Base-by-base conservation (phyloP, 306 rosid genomes). In the Oxytropis ochrocephala region DNA sequence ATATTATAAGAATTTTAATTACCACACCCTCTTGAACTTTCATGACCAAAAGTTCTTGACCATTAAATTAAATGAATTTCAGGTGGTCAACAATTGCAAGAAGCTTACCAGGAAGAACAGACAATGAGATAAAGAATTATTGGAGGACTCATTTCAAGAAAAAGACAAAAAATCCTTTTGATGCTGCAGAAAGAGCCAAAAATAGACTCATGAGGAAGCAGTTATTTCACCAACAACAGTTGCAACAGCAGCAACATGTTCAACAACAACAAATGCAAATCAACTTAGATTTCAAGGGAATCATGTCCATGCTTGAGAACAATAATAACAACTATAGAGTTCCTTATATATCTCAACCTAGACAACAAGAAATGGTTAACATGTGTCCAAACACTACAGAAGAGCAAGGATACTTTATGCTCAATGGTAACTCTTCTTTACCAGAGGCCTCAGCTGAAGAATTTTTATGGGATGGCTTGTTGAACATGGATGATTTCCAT, bases 11-110 rank as follows among this genome's bases (percentile, higher is more conserved):
- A 60, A 1, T 3, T 1, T 9, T 16, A 17, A 60, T 5, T 5
- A n/a, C 8, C 17, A 18, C 17, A 18, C 17, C 33, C 32, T 67
- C 54, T 63, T 46, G 14, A 56, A 11, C 65, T 61, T 55, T 9
- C 1, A 32, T 50, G 49, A 33, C 39, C 5, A 27, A 17, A 17
- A 71, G 8, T 8, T n/a, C 41, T 18, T 66, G 8, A 44, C 54
- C 43, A 5, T 35, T 48, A 36, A 33, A 35, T 58, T 1, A 32
- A 36, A 56, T 29, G 14, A 35, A 2, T 52, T 49, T 70, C 48
- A 92, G 98, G 78, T 89, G 98, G 98, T 92, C 98, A 17, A 92
- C 96, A n/a, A 92, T 92, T 73, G 98, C 98, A 11, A 58, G 97
- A 70, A 88, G 93, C 73, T 80, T 92, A 65, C 98, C 98, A 4